Conservation (phyloP, 2,329 filamentous ascomycete species). For the Aspergillus aculeatus region DNA sequence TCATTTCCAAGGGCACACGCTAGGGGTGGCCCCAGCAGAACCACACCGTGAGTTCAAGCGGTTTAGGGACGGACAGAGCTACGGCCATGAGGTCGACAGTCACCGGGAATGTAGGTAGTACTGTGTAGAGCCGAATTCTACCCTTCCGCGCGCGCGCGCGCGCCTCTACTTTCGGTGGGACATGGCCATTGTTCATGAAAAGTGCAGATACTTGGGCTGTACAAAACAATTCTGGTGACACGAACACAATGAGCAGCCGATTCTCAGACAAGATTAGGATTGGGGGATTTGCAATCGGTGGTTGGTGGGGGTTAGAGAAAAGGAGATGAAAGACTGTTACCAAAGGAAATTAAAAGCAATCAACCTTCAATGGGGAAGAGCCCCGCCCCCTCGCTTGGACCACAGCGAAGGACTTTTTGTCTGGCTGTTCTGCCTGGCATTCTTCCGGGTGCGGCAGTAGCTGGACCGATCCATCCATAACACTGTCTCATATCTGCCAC, state of each 20-base stretch:
- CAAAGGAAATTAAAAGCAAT: neutral
- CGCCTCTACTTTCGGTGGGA: neutral
- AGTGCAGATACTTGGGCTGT: no score
- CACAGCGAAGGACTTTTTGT: neutral
- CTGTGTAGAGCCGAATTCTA: neutral
- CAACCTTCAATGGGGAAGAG: constrained; percentile 1
- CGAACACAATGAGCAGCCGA: neutral
- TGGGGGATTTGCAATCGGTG: neutral
- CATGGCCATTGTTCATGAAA: neutral
- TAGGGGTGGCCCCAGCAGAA: constrained; percentile 1
- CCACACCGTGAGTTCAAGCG: neutral
- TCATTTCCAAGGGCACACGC: neutral
- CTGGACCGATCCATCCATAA: neutral
- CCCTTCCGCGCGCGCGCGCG: neutral
- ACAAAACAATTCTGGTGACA: neutral
- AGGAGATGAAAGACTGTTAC: constrained; percentile 5
- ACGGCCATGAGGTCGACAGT: neutral
- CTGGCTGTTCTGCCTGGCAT: neutral
- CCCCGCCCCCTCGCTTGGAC: constrained; percentile 7
- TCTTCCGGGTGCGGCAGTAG: neutral
- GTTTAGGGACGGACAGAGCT: neutral
- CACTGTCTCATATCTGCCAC: neutral
- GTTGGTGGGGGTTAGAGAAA: constrained; percentile 1
- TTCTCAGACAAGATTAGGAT: neutral
- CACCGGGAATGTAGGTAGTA: neutral